phyloP scores from a whole-genome alignment of 164 flowering plant genomes.

The Magnolia changhungtana region DNA sequence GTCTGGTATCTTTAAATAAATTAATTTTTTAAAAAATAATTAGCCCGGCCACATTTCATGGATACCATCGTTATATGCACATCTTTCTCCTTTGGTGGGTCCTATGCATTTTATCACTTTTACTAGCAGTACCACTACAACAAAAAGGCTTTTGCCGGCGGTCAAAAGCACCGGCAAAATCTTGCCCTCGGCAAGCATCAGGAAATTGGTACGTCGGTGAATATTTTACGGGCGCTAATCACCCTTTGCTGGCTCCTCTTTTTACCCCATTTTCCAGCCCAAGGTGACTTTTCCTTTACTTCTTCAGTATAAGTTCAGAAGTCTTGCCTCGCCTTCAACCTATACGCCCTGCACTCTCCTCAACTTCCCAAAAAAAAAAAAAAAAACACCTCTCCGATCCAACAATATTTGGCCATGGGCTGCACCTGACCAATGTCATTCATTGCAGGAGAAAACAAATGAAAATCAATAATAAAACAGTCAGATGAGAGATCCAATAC shows the following conservation, averaged over 20 bases:
- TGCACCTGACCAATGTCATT: neutral
- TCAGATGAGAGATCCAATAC: neutral
- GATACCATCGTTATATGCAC: no score
- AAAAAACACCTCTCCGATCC: neutral
- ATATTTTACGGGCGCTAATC: no score
- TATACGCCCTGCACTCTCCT: neutral
- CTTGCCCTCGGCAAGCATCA: no score
- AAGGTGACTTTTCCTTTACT: neutral
- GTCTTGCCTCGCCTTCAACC: neutral
- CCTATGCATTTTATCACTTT: no score
- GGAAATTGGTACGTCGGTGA: no score
- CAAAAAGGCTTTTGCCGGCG: no score
- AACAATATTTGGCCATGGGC: neutral
- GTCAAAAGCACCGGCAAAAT: no score
- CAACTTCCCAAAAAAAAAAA: neutral
- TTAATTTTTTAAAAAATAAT: no score
- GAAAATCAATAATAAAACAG: neutral
- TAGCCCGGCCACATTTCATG: no score
- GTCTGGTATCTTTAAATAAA: no score
- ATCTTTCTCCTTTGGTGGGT: no score
- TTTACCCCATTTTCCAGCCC: neutral
- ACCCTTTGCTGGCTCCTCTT: neutral
- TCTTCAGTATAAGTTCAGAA: neutral
- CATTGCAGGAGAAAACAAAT: neutral
- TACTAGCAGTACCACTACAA: no score